Conservation (phyloP, 2,329 filamentous ascomycete species). For the Diaporthe vaccinii region DNA sequence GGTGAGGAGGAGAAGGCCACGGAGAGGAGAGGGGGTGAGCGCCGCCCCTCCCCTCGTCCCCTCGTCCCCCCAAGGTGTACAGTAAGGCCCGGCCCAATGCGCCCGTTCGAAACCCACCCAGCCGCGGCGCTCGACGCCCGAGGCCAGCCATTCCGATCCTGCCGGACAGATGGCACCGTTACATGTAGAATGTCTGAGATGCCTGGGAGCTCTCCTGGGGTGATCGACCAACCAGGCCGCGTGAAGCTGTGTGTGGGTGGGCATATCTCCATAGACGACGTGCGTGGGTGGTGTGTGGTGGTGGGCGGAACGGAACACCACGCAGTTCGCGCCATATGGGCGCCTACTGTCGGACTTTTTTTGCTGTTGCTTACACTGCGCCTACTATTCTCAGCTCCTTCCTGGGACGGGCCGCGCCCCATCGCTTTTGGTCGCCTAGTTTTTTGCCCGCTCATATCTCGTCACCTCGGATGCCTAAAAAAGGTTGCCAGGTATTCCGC, state of each 20-base stretch:
- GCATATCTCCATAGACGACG: not conserved
- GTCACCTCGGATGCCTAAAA: conserved; percentile 25
- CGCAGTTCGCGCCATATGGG: conserved; percentile 9
- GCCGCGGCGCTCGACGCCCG: conserved; percentile 15
- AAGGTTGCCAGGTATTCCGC: not conserved
- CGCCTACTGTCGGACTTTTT: conserved; percentile 8
- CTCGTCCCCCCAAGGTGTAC: not conserved
- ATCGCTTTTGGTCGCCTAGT: not conserved
- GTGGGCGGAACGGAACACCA: not conserved
- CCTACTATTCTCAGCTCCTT: conserved; percentile 17
- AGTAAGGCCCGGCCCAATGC: conserved; percentile 11
- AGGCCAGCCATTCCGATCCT: conserved; percentile 7
- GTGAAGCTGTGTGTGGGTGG: not conserved
- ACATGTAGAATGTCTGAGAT: conserved; percentile 29
- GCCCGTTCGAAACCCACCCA: conserved; percentile 2
- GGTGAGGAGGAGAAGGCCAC: conserved; percentile 6
- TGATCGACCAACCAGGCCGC: conserved; percentile 2
- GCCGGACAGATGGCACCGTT: conserved; percentile 20
- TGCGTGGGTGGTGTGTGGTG: not conserved
- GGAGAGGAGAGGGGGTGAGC: not conserved
- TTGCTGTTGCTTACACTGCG: conserved; percentile 10
- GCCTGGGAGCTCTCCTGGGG: not conserved
- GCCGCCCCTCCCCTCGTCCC: too few relatives aligned
- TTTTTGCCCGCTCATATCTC: not conserved
- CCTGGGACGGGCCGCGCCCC: conserved; percentile 28